Evolutionary conservation across 805 yeast species (phyloP), one percentile per base, ranked within the genome.

Genomic region (Candida tammaniensis): DNA sequence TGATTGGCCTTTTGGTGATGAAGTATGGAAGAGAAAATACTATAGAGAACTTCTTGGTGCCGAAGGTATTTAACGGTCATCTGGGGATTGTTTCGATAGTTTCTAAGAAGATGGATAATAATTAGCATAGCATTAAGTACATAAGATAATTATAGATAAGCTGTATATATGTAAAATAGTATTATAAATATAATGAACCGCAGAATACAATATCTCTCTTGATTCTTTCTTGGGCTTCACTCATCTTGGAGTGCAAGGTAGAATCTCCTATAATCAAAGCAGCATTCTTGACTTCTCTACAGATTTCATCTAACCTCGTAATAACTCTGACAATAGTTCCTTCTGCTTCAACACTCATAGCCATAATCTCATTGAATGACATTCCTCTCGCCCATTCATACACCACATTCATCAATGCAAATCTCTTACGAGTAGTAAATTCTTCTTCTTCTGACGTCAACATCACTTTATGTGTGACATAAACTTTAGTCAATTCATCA

Each of bases 331-430:
- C 98, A 52, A 93, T 93, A 0, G 96, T 86, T 26, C 99, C 99
- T 61, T 93, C 98, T 23, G 87, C 89, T 49, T 89, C 95, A 13
- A 79, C 80, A 38, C 96, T 86, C 44, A 87, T 72, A 40, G 78
- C 82, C 82, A 89, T 93, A 44, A 93, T 91, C 38, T 87, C 94
- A 44, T 83, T 82, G 66, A 93, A 93, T 0, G 94, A 74, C 70
- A 67, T 73, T 2, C 98, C 99, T 45, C 94, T 72, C 1, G 98
- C 96, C 99, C 99, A 93, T 61, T 93, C 97, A 56, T 91, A 93
- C 4, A 91, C 96, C 9, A 87, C 96, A 55, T 88, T 91, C 60
- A 87, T 85, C 51, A 93, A 70, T 0, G 91, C 95, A 59, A 93
- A 93, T 46, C 98, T 69, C 49, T 86, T 82, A 44, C 82, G 74